These are phyloP conservation scores for Bjerkandera adusta DNA, from an alignment of 1,284 basidiomycete genomes.

Conservation along the genomic window DNA sequence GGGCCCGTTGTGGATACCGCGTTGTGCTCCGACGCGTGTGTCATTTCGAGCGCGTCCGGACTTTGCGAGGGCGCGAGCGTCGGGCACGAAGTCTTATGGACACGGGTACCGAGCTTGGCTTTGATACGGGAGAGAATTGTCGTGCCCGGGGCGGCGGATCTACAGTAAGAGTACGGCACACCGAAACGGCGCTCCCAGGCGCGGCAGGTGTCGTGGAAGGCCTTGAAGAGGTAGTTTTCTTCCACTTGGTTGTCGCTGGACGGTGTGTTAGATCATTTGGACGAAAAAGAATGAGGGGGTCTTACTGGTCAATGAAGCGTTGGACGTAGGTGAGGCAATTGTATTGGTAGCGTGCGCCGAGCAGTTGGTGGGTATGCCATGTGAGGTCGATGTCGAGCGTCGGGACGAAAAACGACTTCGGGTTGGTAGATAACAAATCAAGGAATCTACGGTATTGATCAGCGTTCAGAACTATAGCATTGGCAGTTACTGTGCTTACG, in stretches of 20 bases:
- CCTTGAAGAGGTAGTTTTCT: constrained; percentile 28
- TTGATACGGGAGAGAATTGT: constrained; percentile 29
- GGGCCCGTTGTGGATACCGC: constrained; percentile 18
- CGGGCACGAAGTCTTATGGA: constrained; percentile 19
- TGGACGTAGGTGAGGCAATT: constrained; percentile 10
- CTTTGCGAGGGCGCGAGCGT: constrained; percentile 28
- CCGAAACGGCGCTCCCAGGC: constrained; percentile 17
- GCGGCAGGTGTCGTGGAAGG: constrained; percentile 30
- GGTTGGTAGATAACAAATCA: constrained; percentile 17
- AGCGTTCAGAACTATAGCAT: background rate
- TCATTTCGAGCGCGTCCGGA: constrained; percentile 30
- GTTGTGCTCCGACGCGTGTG: constrained; percentile 39
- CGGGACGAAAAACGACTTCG: constrained; percentile 18
- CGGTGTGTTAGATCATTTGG: background rate
- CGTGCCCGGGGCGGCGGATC: constrained; percentile 21
- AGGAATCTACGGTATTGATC: constrained; percentile 14
- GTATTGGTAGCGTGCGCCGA: constrained; percentile 8
- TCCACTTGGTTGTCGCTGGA: constrained; percentile 22
- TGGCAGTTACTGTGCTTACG: constrained; percentile 12
- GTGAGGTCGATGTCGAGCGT: constrained; percentile 19
- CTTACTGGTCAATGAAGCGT: constrained; percentile 15
- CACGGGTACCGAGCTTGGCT: constrained; percentile 18
- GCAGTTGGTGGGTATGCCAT: constrained; percentile 17
- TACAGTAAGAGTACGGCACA: constrained; percentile 19
- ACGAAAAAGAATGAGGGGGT: too few species aligned